Conservation (phyloP, 2,329 filamentous ascomycete genomes). For the Ophiostoma ulmi region DNA sequence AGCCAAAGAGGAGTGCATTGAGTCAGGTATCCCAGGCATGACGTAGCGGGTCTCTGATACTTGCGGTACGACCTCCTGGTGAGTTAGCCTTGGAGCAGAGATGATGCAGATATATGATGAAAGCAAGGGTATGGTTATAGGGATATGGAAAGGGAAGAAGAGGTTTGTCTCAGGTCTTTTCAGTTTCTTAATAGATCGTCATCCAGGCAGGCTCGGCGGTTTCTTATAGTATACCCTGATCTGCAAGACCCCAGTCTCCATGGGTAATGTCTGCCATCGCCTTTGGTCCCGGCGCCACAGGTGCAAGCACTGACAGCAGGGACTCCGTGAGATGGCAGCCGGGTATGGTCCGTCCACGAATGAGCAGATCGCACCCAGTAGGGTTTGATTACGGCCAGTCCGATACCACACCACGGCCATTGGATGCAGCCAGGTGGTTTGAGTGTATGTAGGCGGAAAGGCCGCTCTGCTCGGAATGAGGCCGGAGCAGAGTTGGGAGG, state of each 20-base stretch:
- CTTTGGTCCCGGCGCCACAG: constrained; percentile 58
- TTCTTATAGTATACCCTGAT: constrained; percentile 35
- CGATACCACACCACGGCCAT: constrained; percentile 22
- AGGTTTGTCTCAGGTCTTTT: constrained; percentile 66
- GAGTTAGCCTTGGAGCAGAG: constrained; percentile 1
- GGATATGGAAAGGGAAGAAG: too few species aligned
- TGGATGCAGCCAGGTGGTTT: constrained; percentile 9
- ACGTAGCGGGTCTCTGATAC: background rate
- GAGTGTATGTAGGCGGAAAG: background rate
- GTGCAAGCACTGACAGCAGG: constrained; percentile 36
- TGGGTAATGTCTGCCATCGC: constrained; percentile 49
- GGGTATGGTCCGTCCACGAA: background rate
- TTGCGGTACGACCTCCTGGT: background rate
- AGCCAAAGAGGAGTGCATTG: constrained; percentile 18
- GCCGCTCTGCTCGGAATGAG: background rate
- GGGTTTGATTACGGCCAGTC: constrained; percentile 20
- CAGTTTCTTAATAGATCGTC: constrained; percentile 55
- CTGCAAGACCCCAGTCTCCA: constrained; percentile 19
- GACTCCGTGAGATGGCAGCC: constrained; percentile 25
- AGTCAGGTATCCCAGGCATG: background rate
- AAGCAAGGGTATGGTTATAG: background rate
- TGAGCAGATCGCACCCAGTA: background rate
- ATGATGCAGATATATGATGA: background rate
- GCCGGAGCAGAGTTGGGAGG: constrained; percentile 17
- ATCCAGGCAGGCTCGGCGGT: constrained; percentile 48